phyloP scores from a whole-genome alignment of 2,329 filamentous ascomycete species.

The Cladosporium sp. region DNA sequence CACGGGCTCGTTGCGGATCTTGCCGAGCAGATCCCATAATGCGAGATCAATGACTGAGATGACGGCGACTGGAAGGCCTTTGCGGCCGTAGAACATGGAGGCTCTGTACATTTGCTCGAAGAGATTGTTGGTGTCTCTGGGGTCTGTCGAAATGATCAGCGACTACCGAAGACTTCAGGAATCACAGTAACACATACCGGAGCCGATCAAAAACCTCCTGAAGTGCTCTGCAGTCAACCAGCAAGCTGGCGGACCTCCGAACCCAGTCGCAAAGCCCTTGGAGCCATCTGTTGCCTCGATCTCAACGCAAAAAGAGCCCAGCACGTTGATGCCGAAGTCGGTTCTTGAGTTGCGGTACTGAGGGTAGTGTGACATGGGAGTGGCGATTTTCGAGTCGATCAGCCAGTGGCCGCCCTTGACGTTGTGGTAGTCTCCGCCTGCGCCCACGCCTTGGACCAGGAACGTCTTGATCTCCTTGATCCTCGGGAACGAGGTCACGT shows the following conservation, averaged over 20 bases:
- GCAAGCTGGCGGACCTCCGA: conserved; percentile 86
- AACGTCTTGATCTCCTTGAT: conserved; percentile 71
- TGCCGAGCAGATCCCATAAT: conserved; percentile 86
- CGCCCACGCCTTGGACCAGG: conserved; percentile 58
- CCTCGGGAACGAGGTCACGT: conserved; percentile 58
- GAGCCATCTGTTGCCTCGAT: conserved; percentile 84
- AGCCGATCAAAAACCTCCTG: conserved; percentile 80
- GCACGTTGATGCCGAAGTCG: conserved; percentile 91
- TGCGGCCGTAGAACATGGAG: conserved; percentile 94
- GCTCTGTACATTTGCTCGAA: conserved; percentile 96
- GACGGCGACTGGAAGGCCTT: conserved; percentile 81
- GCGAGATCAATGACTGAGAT: conserved; percentile 94
- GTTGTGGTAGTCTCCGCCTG: conserved; percentile 85
- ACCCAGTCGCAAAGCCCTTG: conserved; percentile 90
- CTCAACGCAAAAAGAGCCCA: conserved; percentile 87
- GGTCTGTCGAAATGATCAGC: conserved; percentile 48
- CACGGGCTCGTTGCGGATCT: conserved; percentile 85
- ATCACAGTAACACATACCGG: conserved; percentile 41
- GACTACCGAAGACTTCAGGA: no score
- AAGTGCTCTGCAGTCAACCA: conserved; percentile 94
- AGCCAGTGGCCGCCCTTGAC: conserved; percentile 71
- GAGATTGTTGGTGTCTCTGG: conserved; percentile 81
- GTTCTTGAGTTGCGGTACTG: conserved; percentile 82
- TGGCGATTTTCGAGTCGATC: conserved; percentile 86
- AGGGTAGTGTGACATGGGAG: conserved; percentile 84